A percentile compares a stretch with the other conserved stretches of the same genome.
phyloP scores from a whole-genome alignment of 148 eudicot species.

The Nyssa sinensis region DNA sequence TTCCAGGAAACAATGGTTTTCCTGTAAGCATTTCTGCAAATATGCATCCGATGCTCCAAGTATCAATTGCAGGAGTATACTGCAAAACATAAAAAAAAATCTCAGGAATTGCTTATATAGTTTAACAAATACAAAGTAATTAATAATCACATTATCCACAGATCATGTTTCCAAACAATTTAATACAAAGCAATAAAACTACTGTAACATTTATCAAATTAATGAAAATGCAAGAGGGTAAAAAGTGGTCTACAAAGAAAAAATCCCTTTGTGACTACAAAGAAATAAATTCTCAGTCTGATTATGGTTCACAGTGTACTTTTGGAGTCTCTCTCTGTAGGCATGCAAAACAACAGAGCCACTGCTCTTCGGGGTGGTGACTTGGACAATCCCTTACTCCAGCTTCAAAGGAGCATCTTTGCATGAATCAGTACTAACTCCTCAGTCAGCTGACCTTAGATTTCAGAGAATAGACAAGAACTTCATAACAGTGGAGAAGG shows the following conservation, averaged over 20 bases:
- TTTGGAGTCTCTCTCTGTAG: too few relatives aligned
- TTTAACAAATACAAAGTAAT: background rate
- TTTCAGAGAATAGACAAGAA: too few relatives aligned
- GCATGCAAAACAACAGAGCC: too few relatives aligned
- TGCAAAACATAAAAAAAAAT: constrained; percentile 28
- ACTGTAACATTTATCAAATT: background rate
- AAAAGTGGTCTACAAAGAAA: background rate
- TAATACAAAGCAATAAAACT: background rate
- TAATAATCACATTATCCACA: background rate
- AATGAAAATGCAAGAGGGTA: background rate
- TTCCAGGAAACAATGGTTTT: constrained; percentile 46
- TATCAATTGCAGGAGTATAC: constrained; percentile 48
- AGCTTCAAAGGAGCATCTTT: background rate
- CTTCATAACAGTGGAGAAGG: too few relatives aligned
- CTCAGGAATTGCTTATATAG: background rate
- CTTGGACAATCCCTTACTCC: too few relatives aligned
- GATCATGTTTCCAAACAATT: background rate
- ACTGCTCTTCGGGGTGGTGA: too few relatives aligned
- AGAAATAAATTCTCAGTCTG: background rate
- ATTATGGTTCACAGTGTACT: background rate
- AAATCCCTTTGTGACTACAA: background rate
- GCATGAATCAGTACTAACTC: too few relatives aligned
- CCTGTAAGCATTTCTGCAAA: constrained; percentile 42
- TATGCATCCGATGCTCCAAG: constrained; percentile 48
- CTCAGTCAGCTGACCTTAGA: too few relatives aligned